Evolutionary conservation across 352 stramenopile genomes (phyloP), one percentile per base, ranked within the genome.

Genomic region (Phytophthora palmivora): DNA sequence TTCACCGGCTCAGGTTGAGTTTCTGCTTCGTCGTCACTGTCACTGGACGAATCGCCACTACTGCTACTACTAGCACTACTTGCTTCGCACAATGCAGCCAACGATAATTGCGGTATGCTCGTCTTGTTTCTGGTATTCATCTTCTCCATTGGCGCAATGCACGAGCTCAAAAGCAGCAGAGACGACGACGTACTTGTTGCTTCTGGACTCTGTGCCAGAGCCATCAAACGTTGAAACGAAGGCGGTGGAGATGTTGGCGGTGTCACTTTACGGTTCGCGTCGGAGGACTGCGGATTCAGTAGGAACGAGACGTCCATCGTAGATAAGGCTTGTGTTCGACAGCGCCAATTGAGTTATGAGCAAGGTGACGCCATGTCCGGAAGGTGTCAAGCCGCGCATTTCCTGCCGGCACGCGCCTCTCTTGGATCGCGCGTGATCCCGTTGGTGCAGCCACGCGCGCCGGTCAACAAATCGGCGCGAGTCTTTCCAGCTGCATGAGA

Each of bases 251-350:
- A 58, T 9, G 45, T 43, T 6, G 65, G 37, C 5, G 46, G 41
- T 50, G 26, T 64, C 11, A 57, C 8, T n/a, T 45, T 49, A 2
- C 22, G 44, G 8, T 19, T 28, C 36, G 14, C 26, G 6, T 36
- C 48, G 14, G 60, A 47, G 2, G 32, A 42, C 26, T 51, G 61
- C 24, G 67, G 70, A 52, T 79, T 79, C 56, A 79, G 49, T 28
- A 79, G 67, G 67, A 79, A 79, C 16, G 70, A 64, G 38, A 79
- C 76, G 60, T 67, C 62, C 70, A 79, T 79, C 7, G 18, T 53
- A 32, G 28, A 30, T 37, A 14, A 14, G 19, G 3, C 44, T 57
- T 60, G 49, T 18, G 49, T 30, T 43, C 18, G 18, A 49, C 41
- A n/a, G 49, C 21, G 48, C n/a, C 38, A 53, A 54, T 60, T 66